phyloP scores from a whole-genome alignment of 2,329 filamentous ascomycete genomes.

The Cercospora nicotianae region DNA sequence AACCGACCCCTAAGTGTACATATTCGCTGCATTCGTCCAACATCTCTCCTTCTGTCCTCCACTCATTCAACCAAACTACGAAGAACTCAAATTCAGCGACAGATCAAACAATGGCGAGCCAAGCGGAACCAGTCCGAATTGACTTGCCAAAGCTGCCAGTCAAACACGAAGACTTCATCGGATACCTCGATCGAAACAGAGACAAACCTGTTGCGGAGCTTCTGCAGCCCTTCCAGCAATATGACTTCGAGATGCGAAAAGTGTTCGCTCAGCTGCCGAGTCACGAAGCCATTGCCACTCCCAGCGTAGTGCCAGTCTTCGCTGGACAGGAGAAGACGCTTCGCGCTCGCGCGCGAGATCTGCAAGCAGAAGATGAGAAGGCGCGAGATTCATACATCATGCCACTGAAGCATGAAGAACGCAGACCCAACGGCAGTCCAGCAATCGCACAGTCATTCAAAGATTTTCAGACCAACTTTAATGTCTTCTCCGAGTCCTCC shows the following conservation, averaged over 20 bases:
- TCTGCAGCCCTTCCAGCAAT: constrained; percentile 65
- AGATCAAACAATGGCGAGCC: constrained; percentile 18
- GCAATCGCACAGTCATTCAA: constrained; percentile 67
- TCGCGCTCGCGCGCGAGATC: constrained; percentile 62
- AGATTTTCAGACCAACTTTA: constrained; percentile 77
- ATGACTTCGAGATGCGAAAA: constrained; percentile 66
- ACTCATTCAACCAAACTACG: background rate
- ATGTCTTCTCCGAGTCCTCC: constrained; percentile 76
- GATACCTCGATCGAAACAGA: constrained; percentile 58
- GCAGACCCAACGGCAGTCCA: constrained; percentile 62
- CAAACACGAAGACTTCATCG: constrained; percentile 45
- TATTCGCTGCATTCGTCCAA: background rate
- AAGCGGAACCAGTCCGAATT: constrained; percentile 20
- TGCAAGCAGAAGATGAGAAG: constrained; percentile 58
- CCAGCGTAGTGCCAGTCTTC: constrained; percentile 69
- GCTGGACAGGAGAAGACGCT: constrained; percentile 54
- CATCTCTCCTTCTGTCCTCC: background rate
- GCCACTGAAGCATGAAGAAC: constrained; percentile 61
- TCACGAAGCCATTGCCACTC: constrained; percentile 57
- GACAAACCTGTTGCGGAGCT: constrained; percentile 58
- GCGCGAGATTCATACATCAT: constrained; percentile 69
- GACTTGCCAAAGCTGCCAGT: constrained; percentile 42
- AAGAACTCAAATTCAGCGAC: constrained; percentile 2
- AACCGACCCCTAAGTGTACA: background rate
- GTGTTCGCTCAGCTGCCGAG: constrained; percentile 67